These are phyloP conservation scores for Cyberlindnera sargentensis DNA, from an alignment of 805 yeast genomes.

Conservation along the genomic window DNA sequence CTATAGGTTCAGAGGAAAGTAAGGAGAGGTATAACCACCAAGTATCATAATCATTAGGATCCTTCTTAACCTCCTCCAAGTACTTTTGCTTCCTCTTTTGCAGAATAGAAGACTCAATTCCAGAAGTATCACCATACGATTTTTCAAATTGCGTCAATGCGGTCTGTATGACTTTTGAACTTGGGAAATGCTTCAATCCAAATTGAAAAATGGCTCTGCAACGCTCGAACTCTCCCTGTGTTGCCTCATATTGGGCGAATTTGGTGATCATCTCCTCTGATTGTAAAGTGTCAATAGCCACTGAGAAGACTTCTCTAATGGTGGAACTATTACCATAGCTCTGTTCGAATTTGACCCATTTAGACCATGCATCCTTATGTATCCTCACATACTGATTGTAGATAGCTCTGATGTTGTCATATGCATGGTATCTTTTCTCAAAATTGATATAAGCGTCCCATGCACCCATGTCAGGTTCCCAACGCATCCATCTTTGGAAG, in stretches of 20 bases:
- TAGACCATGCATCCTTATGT: constrained; percentile 61
- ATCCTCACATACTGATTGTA: constrained; percentile 49
- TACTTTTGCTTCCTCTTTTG: constrained; percentile 50
- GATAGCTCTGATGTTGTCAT: constrained; percentile 49
- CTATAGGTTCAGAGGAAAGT: constrained; percentile 28
- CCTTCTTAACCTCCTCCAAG: constrained; percentile 36
- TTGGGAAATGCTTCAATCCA: constrained; percentile 32
- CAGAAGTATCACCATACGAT: constrained; percentile 48
- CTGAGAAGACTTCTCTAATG: constrained; percentile 58
- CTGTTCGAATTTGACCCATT: constrained; percentile 71
- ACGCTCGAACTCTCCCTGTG: constrained; percentile 53
- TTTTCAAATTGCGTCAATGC: constrained; percentile 46
- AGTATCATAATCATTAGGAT: constrained; percentile 58
- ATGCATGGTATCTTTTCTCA: constrained; percentile 60
- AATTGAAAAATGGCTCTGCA: constrained; percentile 48
- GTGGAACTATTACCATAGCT: constrained; percentile 38
- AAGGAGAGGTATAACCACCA: constrained; percentile 77
- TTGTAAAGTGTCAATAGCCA: constrained; percentile 51
- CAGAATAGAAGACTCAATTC: constrained; percentile 46
- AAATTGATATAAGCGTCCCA: constrained; percentile 73
- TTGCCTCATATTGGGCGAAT: constrained; percentile 72
- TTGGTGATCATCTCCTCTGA: constrained; percentile 30
- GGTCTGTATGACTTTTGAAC: constrained; percentile 26
- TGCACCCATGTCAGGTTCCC: constrained; percentile 63
- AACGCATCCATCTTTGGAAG: constrained; percentile 72